Conservation (phyloP, 768 basidiomycete genomes). For the Boletus patriciae region DNA sequence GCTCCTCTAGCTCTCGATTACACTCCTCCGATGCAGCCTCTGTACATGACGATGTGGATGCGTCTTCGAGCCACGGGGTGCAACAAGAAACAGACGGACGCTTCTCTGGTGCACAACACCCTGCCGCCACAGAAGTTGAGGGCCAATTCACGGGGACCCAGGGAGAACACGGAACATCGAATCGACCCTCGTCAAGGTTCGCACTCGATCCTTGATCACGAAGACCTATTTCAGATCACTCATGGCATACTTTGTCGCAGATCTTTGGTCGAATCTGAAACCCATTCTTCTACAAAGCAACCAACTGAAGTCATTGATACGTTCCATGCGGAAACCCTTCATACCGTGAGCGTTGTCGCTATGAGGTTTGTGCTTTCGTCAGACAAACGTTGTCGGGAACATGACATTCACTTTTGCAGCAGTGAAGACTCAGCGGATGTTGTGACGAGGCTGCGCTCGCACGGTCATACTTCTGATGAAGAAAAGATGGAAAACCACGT, state of each 20-base stretch:
- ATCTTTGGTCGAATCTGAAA: neutral
- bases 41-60: neutral
- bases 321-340: neutral
- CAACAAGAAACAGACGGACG: neutral
- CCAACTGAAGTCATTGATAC: neutral
- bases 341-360: neutral
- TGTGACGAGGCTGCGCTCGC: neutral
- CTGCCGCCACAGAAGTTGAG: neutral
- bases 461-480: neutral
- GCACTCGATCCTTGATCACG: neutral
- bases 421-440: neutral
- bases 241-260: neutral
- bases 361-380: neutral
- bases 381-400: neutral
- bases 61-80: neutral
- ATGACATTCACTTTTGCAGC: neutral
- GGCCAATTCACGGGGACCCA: neutral
- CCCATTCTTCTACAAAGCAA: neutral
- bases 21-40: neutral
- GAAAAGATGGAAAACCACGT: neutral
- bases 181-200: neutral
- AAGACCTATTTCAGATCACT: neutral
- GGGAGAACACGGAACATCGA: neutral
- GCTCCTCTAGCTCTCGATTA: neutral
- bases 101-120: neutral